Evolutionary conservation across 164 flowering plant genomes (phyloP).

Genomic region (Vitis cinerea): DNA sequence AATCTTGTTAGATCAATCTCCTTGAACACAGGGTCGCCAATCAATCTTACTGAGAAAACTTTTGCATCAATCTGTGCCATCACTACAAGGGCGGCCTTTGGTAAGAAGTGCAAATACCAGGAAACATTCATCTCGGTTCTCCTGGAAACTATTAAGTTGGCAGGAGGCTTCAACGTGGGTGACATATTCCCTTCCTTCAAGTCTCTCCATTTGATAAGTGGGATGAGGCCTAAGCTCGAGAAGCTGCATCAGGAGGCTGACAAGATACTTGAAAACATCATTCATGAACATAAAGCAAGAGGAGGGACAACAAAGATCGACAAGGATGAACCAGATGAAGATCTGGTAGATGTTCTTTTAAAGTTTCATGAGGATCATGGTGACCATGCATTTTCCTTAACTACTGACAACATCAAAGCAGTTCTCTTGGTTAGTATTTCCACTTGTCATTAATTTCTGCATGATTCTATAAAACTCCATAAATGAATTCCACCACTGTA

Average conservation of each 20-base stretch:
- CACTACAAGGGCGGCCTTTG: slow-evolving; percentile 35
- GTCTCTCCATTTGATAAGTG: slow-evolving; percentile 18
- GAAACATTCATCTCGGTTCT: slow-evolving; percentile 25
- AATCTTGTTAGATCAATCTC: slow-evolving; percentile 13
- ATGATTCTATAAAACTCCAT: too few species aligned
- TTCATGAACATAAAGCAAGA: slow-evolving; percentile 17
- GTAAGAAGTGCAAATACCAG: slow-evolving; percentile 28
- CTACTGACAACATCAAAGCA: slow-evolving; percentile 28
- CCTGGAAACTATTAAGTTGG: slow-evolving; percentile 1
- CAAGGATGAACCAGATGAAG: slow-evolving; percentile 8
- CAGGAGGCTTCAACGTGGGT: slow-evolving; percentile 31
- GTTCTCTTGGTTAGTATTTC: slow-evolving; percentile 18
- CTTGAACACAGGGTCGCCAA: slow-evolving; percentile 1
- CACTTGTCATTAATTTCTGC: too few species aligned
- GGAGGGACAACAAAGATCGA: neutral
- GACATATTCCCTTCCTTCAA: slow-evolving; percentile 37
- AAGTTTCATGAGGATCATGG: slow-evolving; percentile 7
- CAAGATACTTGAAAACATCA: slow-evolving; percentile 21
- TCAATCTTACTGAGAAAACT: slow-evolving; percentile 21
- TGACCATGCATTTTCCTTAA: slow-evolving; percentile 15
- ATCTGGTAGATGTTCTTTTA: slow-evolving; percentile 33
- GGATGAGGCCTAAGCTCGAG: slow-evolving; percentile 20
- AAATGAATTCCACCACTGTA: too few species aligned
- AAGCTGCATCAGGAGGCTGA: slow-evolving; percentile 12
- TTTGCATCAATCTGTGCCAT: slow-evolving; percentile 17